Evolutionary conservation across 1,284 basidiomycete species (phyloP).

Genomic region (Heimioporus retisporus): DNA sequence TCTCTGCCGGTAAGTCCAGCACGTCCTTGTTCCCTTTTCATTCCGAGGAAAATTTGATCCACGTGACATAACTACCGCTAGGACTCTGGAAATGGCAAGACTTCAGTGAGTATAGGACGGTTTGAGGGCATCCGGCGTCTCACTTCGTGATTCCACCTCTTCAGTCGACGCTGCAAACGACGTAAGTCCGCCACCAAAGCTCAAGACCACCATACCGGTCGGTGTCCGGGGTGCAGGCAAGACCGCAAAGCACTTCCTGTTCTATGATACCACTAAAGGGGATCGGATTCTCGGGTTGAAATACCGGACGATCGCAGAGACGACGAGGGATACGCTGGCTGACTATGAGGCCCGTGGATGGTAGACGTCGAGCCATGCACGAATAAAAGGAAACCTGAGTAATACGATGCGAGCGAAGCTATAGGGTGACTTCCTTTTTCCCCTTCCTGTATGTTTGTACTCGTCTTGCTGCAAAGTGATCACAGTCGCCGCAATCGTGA

Average conservation of each 20-base stretch:
- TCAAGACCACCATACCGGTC: conserved; percentile 29
- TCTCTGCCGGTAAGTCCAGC: conserved; percentile 46
- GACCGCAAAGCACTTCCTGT: conserved; percentile 44
- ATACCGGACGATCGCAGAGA: conserved; percentile 56
- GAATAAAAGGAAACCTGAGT: too few relatives aligned
- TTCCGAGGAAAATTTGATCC: neutral
- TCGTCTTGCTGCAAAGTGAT: too few relatives aligned
- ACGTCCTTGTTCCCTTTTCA: neutral
- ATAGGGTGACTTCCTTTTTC: too few relatives aligned
- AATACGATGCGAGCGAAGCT: too few relatives aligned
- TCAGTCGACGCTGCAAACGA: conserved; percentile 44
- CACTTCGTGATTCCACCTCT: neutral
- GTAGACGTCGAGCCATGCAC: conserved; percentile 23
- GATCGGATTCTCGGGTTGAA: conserved; percentile 56
- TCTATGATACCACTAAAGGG: conserved; percentile 51
- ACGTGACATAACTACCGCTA: neutral
- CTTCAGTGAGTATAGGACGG: conserved; percentile 32
- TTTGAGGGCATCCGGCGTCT: too few relatives aligned
- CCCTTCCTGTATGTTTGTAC: too few relatives aligned
- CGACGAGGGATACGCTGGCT: conserved; percentile 52
- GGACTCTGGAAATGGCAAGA: conserved; percentile 42
- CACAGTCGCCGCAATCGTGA: too few relatives aligned
- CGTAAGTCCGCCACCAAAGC: conserved; percentile 30
- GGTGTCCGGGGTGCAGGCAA: conserved; percentile 48
- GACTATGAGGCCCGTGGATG: conserved; percentile 52